Conservation (phyloP, 1,284 basidiomycete genomes). For the Blastosporella zonata region DNA sequence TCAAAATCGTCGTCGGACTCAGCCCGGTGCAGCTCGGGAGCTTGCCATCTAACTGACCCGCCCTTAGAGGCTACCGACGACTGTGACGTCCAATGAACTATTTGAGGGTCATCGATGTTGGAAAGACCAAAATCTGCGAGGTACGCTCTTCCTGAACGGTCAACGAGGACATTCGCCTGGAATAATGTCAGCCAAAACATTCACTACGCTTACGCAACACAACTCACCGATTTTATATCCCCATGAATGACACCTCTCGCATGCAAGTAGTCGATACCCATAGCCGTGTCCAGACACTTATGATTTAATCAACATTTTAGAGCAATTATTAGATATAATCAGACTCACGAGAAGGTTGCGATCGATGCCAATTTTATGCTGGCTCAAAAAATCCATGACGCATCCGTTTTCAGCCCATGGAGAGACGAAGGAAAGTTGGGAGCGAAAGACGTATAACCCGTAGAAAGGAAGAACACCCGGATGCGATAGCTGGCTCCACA, state of each 20-base stretch:
- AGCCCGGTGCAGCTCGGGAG: constrained; percentile 1
- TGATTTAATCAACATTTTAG: not conserved
- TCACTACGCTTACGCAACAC: not conserved
- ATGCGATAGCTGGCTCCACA: constrained; percentile 22
- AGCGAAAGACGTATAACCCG: constrained; percentile 18
- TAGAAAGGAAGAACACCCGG: constrained; percentile 23
- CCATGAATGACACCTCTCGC: constrained; percentile 6
- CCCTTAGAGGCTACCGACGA: constrained; percentile 4
- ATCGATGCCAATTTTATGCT: not conserved
- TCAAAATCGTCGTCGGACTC: constrained; percentile 17
- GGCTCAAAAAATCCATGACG: constrained; percentile 17
- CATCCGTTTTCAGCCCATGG: constrained; percentile 24
- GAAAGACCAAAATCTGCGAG: constrained; percentile 23
- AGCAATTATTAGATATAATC: not conserved
- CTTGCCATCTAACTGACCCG: not conserved
- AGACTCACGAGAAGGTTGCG: constrained; percentile 1
- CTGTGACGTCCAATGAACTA: constrained; percentile 11
- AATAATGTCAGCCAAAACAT: not conserved
- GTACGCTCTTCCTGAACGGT: constrained; percentile 15
- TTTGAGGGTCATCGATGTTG: constrained; percentile 8
- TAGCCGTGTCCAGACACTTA: constrained; percentile 16
- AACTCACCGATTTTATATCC: constrained; percentile 22
- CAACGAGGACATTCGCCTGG: constrained; percentile 21
- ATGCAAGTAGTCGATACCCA: constrained; percentile 22
- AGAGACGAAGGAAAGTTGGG: constrained; percentile 18